Percentiles rank a stretch among this genome's conserved stretches.
These are phyloP conservation scores for Nannochloropsis salina DNA, from an alignment of 108 stramenopile species.

Conservation along the genomic window DNA sequence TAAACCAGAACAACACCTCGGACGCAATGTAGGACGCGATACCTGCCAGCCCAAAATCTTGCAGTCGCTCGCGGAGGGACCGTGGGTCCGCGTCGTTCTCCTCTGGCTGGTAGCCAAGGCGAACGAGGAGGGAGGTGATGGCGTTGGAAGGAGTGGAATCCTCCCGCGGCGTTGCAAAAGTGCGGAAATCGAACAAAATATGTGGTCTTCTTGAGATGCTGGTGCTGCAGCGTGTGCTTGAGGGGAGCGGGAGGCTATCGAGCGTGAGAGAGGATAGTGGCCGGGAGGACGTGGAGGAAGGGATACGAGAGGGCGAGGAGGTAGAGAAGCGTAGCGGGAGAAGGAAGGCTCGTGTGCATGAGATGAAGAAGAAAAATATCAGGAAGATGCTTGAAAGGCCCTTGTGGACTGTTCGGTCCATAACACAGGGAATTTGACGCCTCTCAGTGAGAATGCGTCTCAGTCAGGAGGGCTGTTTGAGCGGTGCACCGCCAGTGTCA, in stretches of 20 bases:
- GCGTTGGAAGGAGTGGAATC: not conserved
- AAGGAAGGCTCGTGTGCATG: too few species aligned
- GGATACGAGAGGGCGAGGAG: not conserved
- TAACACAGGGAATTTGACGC: too few species aligned
- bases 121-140: slow-evolving; percentile 3
- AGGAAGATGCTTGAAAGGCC: too few species aligned
- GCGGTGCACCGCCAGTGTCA: too few species aligned
- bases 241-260: too few species aligned
- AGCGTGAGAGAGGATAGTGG: not conserved
- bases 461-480: too few species aligned
- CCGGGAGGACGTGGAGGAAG: not conserved
- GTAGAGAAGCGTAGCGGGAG: too few species aligned
- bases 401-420: too few species aligned
- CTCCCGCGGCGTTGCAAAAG: not conserved
- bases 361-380: too few species aligned
- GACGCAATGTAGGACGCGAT: not conserved
- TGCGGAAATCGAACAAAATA: not conserved
- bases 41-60: slow-evolving; percentile 7
- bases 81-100: not conserved
- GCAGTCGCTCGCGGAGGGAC: not conserved
- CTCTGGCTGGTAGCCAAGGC: not conserved
- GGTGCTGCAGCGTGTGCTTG: not conserved
- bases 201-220: not conserved
- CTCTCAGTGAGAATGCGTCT: too few species aligned
- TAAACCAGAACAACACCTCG: not conserved